Evolutionary conservation across 768 basidiomycete species (phyloP).

Genomic region (Leccinum subtestaceum): DNA sequence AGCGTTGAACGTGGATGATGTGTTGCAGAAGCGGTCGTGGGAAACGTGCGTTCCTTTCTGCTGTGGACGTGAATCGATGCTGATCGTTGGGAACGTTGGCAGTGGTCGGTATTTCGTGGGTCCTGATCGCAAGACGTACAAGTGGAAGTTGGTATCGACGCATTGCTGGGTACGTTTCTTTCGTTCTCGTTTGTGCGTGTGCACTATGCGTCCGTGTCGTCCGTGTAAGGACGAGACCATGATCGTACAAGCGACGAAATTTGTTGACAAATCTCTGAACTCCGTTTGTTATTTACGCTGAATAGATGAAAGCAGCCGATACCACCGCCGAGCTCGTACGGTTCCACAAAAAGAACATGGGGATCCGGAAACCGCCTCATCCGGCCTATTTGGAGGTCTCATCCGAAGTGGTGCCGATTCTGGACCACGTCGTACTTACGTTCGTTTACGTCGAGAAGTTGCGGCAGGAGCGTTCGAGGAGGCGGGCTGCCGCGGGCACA

Average conservation of each 20-base stretch:
- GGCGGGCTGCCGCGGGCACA: no score
- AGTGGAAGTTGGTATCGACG: conserved; percentile 29
- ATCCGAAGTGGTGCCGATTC: conserved; percentile 11
- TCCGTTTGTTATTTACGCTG: neutral
- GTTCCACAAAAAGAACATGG: conserved; percentile 24
- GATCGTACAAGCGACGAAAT: neutral
- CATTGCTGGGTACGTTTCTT: conserved; percentile 26
- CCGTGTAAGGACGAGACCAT: no score
- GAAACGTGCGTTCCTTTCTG: conserved; percentile 12
- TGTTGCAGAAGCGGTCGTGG: conserved; percentile 18
- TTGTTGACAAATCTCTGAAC: neutral
- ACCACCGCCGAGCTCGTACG: conserved; percentile 20
- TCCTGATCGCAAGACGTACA: conserved; percentile 30
- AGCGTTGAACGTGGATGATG: conserved; percentile 1
- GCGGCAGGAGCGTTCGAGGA: conserved; percentile 8
- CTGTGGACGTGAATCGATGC: neutral
- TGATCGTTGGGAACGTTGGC: neutral
- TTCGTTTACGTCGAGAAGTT: conserved; percentile 23
- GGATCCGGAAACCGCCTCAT: conserved; percentile 18
- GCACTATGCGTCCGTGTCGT: neutral
- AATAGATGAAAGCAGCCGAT: conserved; percentile 19
- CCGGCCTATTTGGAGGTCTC: conserved; percentile 26
- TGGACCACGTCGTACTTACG: conserved; percentile 28
- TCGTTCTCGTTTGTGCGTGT: neutral
- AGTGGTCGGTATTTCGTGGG: conserved; percentile 35